These are phyloP conservation scores for Colletotrichum caudatum DNA, from an alignment of 2,329 filamentous ascomycete genomes.

Conservation along the genomic window DNA sequence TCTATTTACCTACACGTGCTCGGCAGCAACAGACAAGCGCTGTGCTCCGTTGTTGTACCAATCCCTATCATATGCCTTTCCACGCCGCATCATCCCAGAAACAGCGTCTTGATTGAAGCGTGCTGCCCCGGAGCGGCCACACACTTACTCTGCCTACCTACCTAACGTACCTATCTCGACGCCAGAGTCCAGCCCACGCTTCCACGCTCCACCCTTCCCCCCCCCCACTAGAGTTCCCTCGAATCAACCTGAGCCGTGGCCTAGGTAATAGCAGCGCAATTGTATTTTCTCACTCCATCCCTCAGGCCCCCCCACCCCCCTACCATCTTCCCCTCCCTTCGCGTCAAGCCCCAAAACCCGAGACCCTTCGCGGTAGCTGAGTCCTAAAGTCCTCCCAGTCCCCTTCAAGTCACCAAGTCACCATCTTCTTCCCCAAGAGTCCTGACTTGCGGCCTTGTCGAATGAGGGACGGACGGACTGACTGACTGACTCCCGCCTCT, in stretches of 20 bases:
- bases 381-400: not conserved
- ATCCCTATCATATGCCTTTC: not conserved
- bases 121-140: not conserved
- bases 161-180: not conserved
- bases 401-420: conserved; percentile 5
- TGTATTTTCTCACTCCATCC: conserved; percentile 41
- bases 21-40: not conserved
- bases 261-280: conserved; percentile 11
- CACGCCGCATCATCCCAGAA: conserved; percentile 30
- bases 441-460: conserved; percentile 4
- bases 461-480: not conserved
- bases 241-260: not conserved
- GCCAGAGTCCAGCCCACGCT: conserved; percentile 8
- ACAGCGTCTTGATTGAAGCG: conserved; percentile 17
- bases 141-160: not conserved
- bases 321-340: not conserved
- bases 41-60: not conserved
- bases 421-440: not conserved
- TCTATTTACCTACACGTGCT: not conserved
- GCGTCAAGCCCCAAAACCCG: conserved; percentile 8
- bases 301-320: not conserved
- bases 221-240: conserved; percentile 8
- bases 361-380: conserved; percentile 16
- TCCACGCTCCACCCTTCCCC: conserved; percentile 14
- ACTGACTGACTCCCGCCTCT: conserved; percentile 14